Conservation (phyloP, 2,329 filamentous ascomycete genomes). For the Colletotrichum viniferum region DNA sequence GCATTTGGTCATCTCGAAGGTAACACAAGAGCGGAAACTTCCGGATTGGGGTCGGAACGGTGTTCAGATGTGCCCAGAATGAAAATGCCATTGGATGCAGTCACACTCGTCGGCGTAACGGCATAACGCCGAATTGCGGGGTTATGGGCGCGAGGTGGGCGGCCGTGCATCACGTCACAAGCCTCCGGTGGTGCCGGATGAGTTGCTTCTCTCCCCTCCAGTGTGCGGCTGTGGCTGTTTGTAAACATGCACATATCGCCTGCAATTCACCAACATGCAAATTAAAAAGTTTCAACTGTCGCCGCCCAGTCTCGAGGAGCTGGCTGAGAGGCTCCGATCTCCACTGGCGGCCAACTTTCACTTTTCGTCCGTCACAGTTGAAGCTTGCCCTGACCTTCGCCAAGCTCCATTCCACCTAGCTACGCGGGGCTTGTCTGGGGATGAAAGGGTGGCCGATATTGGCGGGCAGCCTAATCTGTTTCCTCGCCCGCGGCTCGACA, state of each 20-base stretch:
- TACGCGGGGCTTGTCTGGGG: conserved; percentile 41
- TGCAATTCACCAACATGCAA: neutral
- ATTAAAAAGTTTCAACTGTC: conserved; percentile 25
- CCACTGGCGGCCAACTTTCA: conserved; percentile 27
- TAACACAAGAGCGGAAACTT: neutral
- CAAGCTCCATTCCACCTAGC: conserved; percentile 41
- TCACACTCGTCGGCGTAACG: neutral
- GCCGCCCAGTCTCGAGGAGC: conserved; percentile 30
- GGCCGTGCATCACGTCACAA: neutral
- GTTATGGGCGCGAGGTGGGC: neutral
- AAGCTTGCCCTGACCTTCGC: conserved; percentile 39
- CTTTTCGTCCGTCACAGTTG: conserved; percentile 26
- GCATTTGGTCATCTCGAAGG: neutral
- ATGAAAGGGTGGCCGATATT: conserved; percentile 43
- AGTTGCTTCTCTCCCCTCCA: neutral
- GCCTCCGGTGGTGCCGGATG: neutral
- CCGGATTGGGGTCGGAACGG: neutral
- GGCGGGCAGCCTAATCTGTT: conserved; percentile 47
- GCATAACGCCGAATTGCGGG: neutral
- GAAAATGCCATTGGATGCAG: neutral
- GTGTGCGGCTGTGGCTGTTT: neutral
- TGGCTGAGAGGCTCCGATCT: conserved; percentile 23
- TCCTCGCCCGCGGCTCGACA: conserved; percentile 36
- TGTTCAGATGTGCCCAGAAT: neutral
- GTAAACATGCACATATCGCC: neutral